Conservation (phyloP, 768 basidiomycete species). For the Amanita jacksonii region DNA sequence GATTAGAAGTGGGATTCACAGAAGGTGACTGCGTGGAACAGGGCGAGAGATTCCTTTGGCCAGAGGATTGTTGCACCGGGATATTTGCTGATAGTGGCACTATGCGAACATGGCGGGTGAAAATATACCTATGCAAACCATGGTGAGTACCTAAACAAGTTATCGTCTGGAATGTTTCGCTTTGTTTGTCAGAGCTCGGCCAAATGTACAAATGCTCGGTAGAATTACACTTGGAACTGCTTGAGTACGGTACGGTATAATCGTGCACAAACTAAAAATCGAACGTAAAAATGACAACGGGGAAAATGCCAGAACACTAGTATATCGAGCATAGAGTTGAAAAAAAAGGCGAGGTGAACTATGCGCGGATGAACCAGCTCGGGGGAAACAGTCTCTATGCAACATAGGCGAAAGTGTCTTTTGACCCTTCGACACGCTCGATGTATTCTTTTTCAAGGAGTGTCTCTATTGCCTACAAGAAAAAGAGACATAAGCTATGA, state of each 20-base stretch:
- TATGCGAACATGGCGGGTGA: no score
- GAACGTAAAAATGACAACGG: neutral
- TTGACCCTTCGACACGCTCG: conserved; percentile 85
- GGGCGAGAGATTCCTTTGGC: no score
- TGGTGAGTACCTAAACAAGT: no score
- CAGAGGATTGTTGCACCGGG: no score
- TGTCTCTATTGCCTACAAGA: conserved; percentile 73
- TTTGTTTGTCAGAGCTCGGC: no score
- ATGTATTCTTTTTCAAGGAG: conserved; percentile 97
- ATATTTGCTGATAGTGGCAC: no score
- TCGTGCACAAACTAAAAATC: neutral
- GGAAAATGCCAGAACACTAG: conserved; percentile 1
- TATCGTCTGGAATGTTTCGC: no score
- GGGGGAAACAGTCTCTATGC: conserved; percentile 40
- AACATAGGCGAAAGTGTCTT: conserved; percentile 79
- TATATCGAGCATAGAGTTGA: conserved; percentile 7
- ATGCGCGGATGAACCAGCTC: no score
- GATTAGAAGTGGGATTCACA: no score
- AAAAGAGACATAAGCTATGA: conserved; percentile 14
- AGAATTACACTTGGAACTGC: conserved; percentile 1
- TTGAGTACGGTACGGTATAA: conserved; percentile 6
- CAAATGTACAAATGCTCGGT: neutral
- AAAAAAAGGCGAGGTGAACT: neutral
- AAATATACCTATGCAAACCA: no score
- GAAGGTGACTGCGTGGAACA: no score